Base-by-base conservation (phyloP, 805 yeast species). In the Kregervanrija pseudodelftensis region DNA sequence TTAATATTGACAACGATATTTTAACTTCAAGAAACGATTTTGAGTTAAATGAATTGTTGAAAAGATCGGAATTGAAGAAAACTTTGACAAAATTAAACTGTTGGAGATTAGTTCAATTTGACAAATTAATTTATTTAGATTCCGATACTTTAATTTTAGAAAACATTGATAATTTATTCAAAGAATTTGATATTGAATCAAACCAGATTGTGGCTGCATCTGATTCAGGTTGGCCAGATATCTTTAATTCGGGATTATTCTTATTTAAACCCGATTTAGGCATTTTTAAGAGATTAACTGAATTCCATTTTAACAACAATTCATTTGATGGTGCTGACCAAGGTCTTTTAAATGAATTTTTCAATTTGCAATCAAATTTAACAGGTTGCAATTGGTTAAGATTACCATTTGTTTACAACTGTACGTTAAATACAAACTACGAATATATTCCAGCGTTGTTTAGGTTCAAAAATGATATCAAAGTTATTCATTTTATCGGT, bases 151-250 rank as follows among this genome's bases (percentile, higher is more conserved):
- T 60, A 14, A 69, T 85, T 3, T 58, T 80, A 36, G 53, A 64
- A 34, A 59, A 63, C 10, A 44, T 69, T 2, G 67, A 64, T 45
- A 43, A 48, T 11, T 41, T 66, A 14, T 60, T 66, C 43, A 46
- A 45, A 4, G 11, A n/a, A 55, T 59, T 17, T 50, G 55, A 11
- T 36, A 48, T 40, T 39, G 50, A 34, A 7, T 32, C 30, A n/a
- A 37, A 43, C 54, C 61, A 54, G 9, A 61, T 75, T 3, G 50
- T 67, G 34, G 90, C 93, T 0, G 68, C 82, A 12, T 85, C 95
- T 0, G 96, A 88, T 64, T 70, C 78, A n/a, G 95, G 95, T 11
- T 88, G 95, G 85, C 95, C 95, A 0, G 96, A 88, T 65, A 73
- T 83, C 55, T 88, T 88, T 68, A 87, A 88, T 62, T 77, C 89